A percentile compares a stretch with the other conserved stretches of the same genome.
phyloP scores from a whole-genome alignment of 2,329 filamentous ascomycete genomes.

The Calonectria hawksworthii region DNA sequence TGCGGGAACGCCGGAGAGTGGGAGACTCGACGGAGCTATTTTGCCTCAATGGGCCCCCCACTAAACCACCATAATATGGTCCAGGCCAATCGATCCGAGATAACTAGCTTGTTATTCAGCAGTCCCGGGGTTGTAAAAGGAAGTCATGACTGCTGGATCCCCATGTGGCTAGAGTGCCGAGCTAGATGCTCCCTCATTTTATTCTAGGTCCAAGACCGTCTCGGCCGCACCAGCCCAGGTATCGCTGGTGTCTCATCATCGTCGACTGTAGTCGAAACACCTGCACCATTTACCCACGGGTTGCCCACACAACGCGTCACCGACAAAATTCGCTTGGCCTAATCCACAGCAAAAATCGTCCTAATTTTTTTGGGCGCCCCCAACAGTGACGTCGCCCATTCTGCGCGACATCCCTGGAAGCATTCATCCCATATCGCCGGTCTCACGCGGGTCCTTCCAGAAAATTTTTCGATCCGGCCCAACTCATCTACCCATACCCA shows the following conservation, averaged over 20 bases:
- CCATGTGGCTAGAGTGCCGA: slow-evolving; percentile 14
- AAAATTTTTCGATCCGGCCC: slow-evolving; percentile 1
- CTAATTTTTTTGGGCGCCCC: slow-evolving; percentile 10
- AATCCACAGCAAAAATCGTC: not conserved
- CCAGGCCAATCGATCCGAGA: slow-evolving; percentile 20
- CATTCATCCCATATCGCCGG: slow-evolving; percentile 15
- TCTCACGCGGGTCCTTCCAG: slow-evolving; percentile 12
- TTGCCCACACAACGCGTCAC: slow-evolving; percentile 28
- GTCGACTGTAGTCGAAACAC: slow-evolving; percentile 22
- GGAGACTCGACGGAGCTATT: slow-evolving; percentile 10
- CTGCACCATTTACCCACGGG: slow-evolving; percentile 11
- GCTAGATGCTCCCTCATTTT: slow-evolving; percentile 23
- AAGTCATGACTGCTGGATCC: slow-evolving; percentile 12
- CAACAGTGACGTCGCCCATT: slow-evolving; percentile 11
- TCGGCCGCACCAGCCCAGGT: slow-evolving; percentile 17
- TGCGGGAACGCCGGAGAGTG: slow-evolving; percentile 26
- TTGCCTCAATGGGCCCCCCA: slow-evolving; percentile 18
- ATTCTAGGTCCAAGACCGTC: slow-evolving; percentile 15
- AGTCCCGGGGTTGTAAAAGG: slow-evolving; percentile 14
- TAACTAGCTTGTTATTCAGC: slow-evolving; percentile 22
- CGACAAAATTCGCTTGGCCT: not conserved
- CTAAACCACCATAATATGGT: slow-evolving; percentile 8
- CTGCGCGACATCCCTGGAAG: slow-evolving; percentile 11
- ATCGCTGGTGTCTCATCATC: slow-evolving; percentile 22
- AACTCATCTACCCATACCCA: slow-evolving; percentile 21